Percentiles rank a stretch among this genome's conserved stretches.
phyloP scores from a whole-genome alignment of 2,329 filamentous ascomycete genomes.

The Blastomyces silverae region DNA sequence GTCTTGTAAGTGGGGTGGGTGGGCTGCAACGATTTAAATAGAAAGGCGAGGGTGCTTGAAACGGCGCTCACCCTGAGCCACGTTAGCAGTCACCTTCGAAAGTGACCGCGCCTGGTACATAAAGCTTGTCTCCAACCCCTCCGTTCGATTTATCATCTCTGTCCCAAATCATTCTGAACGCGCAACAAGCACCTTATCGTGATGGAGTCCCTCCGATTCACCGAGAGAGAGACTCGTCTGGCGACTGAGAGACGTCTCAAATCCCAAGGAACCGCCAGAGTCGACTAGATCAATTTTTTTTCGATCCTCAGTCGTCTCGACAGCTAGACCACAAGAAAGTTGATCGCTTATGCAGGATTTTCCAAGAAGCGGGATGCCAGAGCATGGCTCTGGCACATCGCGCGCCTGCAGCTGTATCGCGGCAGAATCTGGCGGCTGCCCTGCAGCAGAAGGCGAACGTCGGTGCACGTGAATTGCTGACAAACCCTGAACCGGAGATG shows the following conservation, averaged over 20 bases:
- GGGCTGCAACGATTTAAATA: constrained; percentile 9
- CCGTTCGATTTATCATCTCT: not conserved
- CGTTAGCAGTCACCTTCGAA: constrained; percentile 3
- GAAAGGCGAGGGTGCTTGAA: constrained; percentile 3
- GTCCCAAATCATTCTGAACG: not conserved
- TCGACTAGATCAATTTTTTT: constrained; percentile 14
- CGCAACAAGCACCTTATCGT: not conserved
- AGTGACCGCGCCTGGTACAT: not conserved
- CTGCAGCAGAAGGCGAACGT: not conserved
- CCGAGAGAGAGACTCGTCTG: constrained; percentile 8
- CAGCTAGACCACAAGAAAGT: constrained; percentile 10
- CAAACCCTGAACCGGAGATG: not conserved
- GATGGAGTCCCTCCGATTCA: constrained; percentile 13
- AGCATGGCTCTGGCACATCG: not conserved
- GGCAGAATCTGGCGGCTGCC: not conserved
- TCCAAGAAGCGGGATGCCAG: constrained; percentile 8
- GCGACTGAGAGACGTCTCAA: constrained; percentile 14
- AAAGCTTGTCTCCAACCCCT: constrained; percentile 6
- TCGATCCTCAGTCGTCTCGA: constrained; percentile 11
- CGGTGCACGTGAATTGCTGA: not conserved
- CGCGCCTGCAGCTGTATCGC: constrained; percentile 9
- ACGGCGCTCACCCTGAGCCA: not conserved
- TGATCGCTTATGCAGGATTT: constrained; percentile 12
- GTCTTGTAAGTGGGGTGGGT: constrained; percentile 1
- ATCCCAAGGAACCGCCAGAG: constrained; percentile 12